Percentiles rank a stretch among this genome's conserved stretches.
Evolutionary conservation across 148 eudicot species (phyloP).

Genomic region (Simmondsia chinensis): DNA sequence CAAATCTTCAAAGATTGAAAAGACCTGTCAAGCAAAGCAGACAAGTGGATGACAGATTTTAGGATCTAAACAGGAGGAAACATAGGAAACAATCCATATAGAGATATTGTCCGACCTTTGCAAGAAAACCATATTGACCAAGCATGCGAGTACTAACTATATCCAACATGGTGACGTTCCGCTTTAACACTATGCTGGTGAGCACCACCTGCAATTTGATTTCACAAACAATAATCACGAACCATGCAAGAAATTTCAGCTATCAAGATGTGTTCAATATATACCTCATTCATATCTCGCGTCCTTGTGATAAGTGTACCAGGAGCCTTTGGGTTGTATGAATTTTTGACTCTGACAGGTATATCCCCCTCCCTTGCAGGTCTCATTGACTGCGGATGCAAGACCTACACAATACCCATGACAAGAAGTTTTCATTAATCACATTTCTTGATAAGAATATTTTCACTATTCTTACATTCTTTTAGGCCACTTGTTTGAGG

Average conservation of each 20-base stretch:
- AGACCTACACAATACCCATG: conserved; percentile 42
- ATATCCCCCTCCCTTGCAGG: conserved; percentile 92
- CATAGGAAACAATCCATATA: background rate
- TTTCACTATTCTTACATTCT: too few relatives aligned
- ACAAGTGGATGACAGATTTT: background rate
- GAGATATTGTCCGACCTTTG: conserved; percentile 44
- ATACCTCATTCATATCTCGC: conserved; percentile 86
- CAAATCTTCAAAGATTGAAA: conserved; percentile 78
- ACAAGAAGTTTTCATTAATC: too few relatives aligned
- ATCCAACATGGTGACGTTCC: conserved; percentile 97
- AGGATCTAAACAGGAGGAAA: background rate
- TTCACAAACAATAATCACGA: background rate
- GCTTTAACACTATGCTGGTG: conserved; percentile 93
- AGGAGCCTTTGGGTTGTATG: conserved; percentile 93
- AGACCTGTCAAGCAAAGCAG: conserved; percentile 46
- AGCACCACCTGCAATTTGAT: conserved; percentile 56
- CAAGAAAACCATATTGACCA: conserved; percentile 92
- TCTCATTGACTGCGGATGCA: conserved; percentile 98
- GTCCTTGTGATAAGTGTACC: conserved; percentile 74
- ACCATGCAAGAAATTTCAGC: background rate
- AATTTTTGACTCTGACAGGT: conserved; percentile 96
- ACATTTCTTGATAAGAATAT: too few relatives aligned
- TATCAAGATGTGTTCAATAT: conserved; percentile 8
- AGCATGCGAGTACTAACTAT: conserved; percentile 97
- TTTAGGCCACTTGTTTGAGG: too few relatives aligned